These are phyloP conservation scores for Trametes pubescens DNA, from an alignment of 1,284 basidiomycete species.

Conservation along the genomic window DNA sequence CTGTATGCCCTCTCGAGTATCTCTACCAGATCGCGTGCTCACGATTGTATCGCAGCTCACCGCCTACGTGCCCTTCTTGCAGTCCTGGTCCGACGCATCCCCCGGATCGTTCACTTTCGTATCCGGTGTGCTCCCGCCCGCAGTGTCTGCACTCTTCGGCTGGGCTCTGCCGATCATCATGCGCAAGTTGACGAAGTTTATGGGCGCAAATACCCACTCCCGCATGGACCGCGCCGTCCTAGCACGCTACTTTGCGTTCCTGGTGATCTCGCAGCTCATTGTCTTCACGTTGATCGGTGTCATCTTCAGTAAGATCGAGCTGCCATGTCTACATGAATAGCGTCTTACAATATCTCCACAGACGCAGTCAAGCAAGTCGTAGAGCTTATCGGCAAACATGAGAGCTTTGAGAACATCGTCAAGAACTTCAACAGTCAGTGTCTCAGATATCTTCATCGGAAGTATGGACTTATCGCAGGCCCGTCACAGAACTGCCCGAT, in stretches of 20 bases:
- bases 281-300: conserved; percentile 94
- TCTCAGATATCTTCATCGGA: neutral
- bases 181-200: conserved; percentile 84
- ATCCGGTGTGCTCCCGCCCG: conserved; percentile 89
- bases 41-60: conserved; percentile 53
- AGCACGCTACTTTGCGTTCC: conserved; percentile 91
- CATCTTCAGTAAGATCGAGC: conserved; percentile 71
- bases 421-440: conserved; percentile 68
- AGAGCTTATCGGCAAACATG: conserved; percentile 68
- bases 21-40: neutral
- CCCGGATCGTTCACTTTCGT: conserved; percentile 73
- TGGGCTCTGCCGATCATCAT: conserved; percentile 90
- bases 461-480: conserved; percentile 1
- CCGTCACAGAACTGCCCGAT: conserved; percentile 65
- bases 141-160: conserved; percentile 88
- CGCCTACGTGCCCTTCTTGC: conserved; percentile 76
- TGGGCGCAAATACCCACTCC: conserved; percentile 81
- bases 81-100: conserved; percentile 70
- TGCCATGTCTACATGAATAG: conserved; percentile 5
- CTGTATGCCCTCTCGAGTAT: conserved; percentile 54
- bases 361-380: conserved; percentile 75
- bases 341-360: conserved; percentile 36
- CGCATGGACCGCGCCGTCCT: conserved; percentile 89
- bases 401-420: conserved; percentile 75
- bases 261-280: conserved; percentile 89